Evolutionary conservation across 2,329 filamentous ascomycete species (phyloP), one percentile per base, ranked within the genome.

Genomic region (Penicillium sp.): DNA sequence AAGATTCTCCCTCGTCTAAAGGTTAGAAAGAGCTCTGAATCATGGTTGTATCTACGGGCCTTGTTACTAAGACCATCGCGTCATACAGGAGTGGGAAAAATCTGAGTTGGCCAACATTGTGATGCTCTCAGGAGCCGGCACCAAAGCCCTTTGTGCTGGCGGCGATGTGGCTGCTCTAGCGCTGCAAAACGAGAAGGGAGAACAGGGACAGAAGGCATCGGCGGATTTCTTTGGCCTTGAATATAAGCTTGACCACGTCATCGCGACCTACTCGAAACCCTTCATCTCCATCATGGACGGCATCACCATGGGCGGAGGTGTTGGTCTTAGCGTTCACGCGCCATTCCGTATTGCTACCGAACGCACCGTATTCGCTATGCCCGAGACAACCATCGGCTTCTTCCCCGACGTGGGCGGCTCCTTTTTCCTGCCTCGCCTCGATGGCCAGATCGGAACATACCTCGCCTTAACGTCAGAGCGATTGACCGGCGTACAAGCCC

Each of bases 361-460:
- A 80, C 90, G 90, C 74, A 99, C 95, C 6, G 81, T 96, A 52
- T 98, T 99, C 73, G 93, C 96, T 69, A 99, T 99, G 95, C 95
- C 95, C 31, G 95, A 99, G 82, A 99, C 95, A 4, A 96, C 88
- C 8, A 99, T 99, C 73, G 95, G 95, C 45, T 97, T 98, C 84
- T 99, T 99, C 84, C 95, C 96, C 7, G 96, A 99, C 73, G 95
- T 99, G 53, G 95, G 95, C 64, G 96, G 90, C 35, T 96, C 92
- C 11, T 99, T 98, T 83, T 98, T 98, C 84, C 84, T 99, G 58
- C 92, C 95, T 17, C 86, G 93, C 66, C 88, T 99, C 84, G 88
- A 96, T 71, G 95, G 95, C 54, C 83, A 88, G 62, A 80, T 96
- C 60, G 95, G 95, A 61, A 97, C 91, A 21, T 99, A 98, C 79